Base-by-base conservation (phyloP, 1,139 yeast genomes). In the Debaryomyces coudertii region DNA sequence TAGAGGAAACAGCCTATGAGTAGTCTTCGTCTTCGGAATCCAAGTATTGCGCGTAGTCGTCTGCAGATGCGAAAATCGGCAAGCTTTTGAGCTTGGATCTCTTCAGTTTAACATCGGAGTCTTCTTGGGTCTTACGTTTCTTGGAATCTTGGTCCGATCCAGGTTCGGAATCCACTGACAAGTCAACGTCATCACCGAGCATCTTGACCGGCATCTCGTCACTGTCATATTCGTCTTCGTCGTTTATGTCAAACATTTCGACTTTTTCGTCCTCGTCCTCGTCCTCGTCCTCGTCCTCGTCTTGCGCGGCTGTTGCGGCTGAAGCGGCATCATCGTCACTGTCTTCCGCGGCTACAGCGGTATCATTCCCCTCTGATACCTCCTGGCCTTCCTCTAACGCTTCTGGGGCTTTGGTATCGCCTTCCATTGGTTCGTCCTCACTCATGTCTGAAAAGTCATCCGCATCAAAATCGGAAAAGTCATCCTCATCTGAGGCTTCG, bases 31-130 rank as follows among this genome's bases (percentile, higher is more conserved):
- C 83, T 36, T 83, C 86, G 5, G 87, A 83, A 41, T 79, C 76
- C 63, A 89, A 70, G 58, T 85, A 86, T 61, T 86, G 75, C 18
- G 96, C 86, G 63, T 90, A 92, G 54, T 90, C 97, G 39, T 88
- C 97, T 7, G 84, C 95, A 40, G 95, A 85, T 2, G 97, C 98
- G 71, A 90, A 92, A 16, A 84, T 78, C 16, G 98, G 97, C 53
- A 92, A 71, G 47, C 79, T 82, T 61, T 79, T 83, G 58, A 86
- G 69, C 66, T 82, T 85, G 53, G 75, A 69, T 62, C 76, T 82
- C 73, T 83, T 85, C 33, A 75, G 63, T 55, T 73, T 77, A 54
- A 65, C 53, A 14, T 49, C 48, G 45, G 12, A 53, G 54, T 9
- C 36, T 15, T 49, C 47, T 18, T 54, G 29, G 39, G 53, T 53